A percentile compares a stretch with the other conserved stretches of the same genome.
These are phyloP conservation scores for Neopestalotiopsis sp. DNA, from an alignment of 2,329 filamentous ascomycete species.

Conservation along the genomic window DNA sequence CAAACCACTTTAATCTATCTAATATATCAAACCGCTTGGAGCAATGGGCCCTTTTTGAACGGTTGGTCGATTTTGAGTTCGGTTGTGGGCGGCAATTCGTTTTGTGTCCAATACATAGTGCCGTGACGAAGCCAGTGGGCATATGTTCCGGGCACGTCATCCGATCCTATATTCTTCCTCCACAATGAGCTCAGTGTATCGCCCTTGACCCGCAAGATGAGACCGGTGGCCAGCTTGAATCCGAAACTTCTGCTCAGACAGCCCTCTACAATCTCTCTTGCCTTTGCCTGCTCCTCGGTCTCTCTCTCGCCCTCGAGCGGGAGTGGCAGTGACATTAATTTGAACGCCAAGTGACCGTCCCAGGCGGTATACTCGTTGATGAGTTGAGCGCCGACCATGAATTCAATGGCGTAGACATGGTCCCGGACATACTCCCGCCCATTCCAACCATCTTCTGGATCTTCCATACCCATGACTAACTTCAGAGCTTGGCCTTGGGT, in stretches of 20 bases:
- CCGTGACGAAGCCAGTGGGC: slow-evolving; percentile 59
- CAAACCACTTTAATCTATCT: background rate
- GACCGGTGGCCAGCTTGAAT: slow-evolving; percentile 60
- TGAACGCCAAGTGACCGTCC: slow-evolving; percentile 53
- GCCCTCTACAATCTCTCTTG: slow-evolving; percentile 55
- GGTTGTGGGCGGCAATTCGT: slow-evolving; percentile 41
- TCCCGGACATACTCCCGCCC: slow-evolving; percentile 55
- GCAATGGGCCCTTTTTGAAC: slow-evolving; percentile 43
- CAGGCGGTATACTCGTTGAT: slow-evolving; percentile 58
- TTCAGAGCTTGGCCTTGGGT: slow-evolving; percentile 59
- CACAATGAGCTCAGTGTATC: slow-evolving; percentile 58
- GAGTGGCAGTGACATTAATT: slow-evolving; percentile 51
- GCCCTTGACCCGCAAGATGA: slow-evolving; percentile 54
- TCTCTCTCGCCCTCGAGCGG: slow-evolving; percentile 44
- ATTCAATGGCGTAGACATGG: slow-evolving; percentile 55
- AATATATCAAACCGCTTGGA: slow-evolving; percentile 19
- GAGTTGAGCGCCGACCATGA: slow-evolving; percentile 54
- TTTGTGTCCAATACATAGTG: slow-evolving; percentile 51
- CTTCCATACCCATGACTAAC: slow-evolving; percentile 56
- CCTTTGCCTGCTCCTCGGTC: slow-evolving; percentile 49
- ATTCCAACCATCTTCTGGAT: slow-evolving; percentile 56
- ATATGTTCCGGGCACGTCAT: slow-evolving; percentile 56
- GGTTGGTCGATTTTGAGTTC: slow-evolving; percentile 41
- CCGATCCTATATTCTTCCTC: slow-evolving; percentile 53
- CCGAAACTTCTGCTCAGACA: slow-evolving; percentile 56